Base-by-base conservation (phyloP, 2,329 filamentous ascomycete species). In the Dactylellina cionopaga region DNA sequence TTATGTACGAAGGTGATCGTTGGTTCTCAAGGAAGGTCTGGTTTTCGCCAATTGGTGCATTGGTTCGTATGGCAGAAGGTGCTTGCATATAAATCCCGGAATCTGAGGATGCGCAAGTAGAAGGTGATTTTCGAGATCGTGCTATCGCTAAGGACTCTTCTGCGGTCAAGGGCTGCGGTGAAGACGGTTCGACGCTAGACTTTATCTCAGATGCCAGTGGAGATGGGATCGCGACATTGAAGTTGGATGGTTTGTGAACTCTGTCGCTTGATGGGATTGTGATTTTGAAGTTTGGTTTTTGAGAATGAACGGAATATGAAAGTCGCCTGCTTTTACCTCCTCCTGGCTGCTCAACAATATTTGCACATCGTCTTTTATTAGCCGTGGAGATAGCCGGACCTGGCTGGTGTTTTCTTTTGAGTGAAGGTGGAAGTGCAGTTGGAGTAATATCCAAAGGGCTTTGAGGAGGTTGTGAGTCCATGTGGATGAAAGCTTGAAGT, bases 1-100 rank as follows among this genome's bases (percentile, higher is more conserved):
- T 51, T 33, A 13, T 43, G 31, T n/a, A 37, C 31, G 17, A 35
- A 46, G n/a, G 5, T 24, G 15, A 59, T 19, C 17, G 29, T 41
- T 5, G 41, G 29, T 22, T 46, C 13, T 15, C n/a, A n/a, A n/a
- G n/a, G 46, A 19, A 9, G n/a, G 11, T 15, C 27, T 4, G 5
- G n/a, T 33, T 39, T 10, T 29, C 10, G 19, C 29, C 10, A 19
- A 41, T 55, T n/a, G 31, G 10, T 15, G 33, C 15, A 25, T 39
- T 43, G 5, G 39, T n/a, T 31, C 9, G 5, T 25, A 25, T 7
- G 33, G 43, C 9, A 25, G 52, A 10, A n/a, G 39, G 9, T 41
- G 37, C 29, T 25, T 22, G 24, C 24, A 49, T 39, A 19, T 29
- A 60, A 13, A 69, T 55, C 3, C 64, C 64, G 19, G 55, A 69